Percentiles rank a stretch among this genome's conserved stretches.
These are phyloP conservation scores for Cystobasidium onofrii DNA, from an alignment of 768 basidiomycete genomes.

Conservation along the genomic window DNA sequence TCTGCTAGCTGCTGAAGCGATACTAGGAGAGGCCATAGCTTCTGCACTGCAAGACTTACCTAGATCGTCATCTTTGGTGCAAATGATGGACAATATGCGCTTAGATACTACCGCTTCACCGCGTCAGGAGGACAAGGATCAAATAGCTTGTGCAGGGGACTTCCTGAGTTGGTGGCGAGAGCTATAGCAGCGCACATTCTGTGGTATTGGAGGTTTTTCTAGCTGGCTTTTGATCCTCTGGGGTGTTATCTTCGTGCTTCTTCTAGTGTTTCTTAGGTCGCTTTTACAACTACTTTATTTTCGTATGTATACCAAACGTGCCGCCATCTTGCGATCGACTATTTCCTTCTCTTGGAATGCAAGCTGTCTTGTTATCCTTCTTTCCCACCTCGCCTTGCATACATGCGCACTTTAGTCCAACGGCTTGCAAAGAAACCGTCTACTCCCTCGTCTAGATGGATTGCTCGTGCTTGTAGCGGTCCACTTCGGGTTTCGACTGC, in stretches of 20 bases:
- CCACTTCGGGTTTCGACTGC: background rate
- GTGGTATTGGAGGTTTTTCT: too few relatives aligned
- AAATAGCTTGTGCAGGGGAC: background rate
- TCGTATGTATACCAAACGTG: too few relatives aligned
- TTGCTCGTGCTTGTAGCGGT: background rate
- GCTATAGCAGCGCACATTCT: too few relatives aligned
- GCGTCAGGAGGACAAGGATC: background rate
- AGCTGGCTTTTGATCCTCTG: too few relatives aligned
- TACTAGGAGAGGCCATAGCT: constrained; percentile 3
- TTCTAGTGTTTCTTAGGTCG: background rate
- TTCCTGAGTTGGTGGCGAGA: constrained; percentile 13
- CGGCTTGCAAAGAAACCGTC: background rate
- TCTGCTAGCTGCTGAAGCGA: constrained; percentile 12
- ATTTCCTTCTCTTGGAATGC: too few relatives aligned
- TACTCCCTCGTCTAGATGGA: background rate
- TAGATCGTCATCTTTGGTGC: background rate
- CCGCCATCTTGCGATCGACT: too few relatives aligned
- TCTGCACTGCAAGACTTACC: background rate
- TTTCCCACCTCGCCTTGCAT: too few relatives aligned
- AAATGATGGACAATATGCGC: background rate
- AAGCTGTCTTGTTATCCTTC: too few relatives aligned
- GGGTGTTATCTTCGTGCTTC: too few relatives aligned
- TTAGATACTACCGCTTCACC: background rate
- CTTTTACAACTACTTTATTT: too few relatives aligned
- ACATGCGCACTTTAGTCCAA: too few relatives aligned